phyloP scores from a whole-genome alignment of 1,139 yeast genomes.

The Spencermartinsiella ligniputridi region DNA sequence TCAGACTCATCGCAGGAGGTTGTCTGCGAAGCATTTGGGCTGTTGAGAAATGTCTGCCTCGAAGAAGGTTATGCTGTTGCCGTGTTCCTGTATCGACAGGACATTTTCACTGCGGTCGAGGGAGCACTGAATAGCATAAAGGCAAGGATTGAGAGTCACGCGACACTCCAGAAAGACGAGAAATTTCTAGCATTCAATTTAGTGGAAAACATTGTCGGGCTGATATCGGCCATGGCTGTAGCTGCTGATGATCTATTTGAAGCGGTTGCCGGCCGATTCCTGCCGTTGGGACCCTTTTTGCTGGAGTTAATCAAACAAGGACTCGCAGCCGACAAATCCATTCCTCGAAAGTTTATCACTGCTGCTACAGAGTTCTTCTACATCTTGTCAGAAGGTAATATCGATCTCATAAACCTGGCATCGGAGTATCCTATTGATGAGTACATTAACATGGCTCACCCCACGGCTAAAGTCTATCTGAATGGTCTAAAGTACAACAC shows the following conservation, averaged over 20 bases:
- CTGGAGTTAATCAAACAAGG: slow-evolving; percentile 12
- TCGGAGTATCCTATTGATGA: slow-evolving; percentile 11
- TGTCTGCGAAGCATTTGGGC: slow-evolving; percentile 73
- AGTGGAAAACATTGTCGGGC: slow-evolving; percentile 68
- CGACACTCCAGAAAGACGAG: slow-evolving; percentile 31
- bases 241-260: slow-evolving; percentile 59
- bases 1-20: slow-evolving; percentile 69
- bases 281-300: slow-evolving; percentile 23
- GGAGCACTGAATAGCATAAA: slow-evolving; percentile 46
- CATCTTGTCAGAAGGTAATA: slow-evolving; percentile 26
- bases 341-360: slow-evolving; percentile 11
- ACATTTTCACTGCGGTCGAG: slow-evolving; percentile 62
- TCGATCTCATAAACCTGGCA: slow-evolving; percentile 17
- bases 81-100: slow-evolving; percentile 68
- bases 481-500: slow-evolving; percentile 27
- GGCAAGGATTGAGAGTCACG: slow-evolving; percentile 18
- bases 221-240: slow-evolving; percentile 57
- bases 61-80: slow-evolving; percentile 91
- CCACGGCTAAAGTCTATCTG: slow-evolving; percentile 22
- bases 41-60: slow-evolving; percentile 70
- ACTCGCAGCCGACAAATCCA: background rate
- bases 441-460: slow-evolving; percentile 11
- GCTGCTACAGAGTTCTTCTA: slow-evolving; percentile 23
- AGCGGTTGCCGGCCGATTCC: slow-evolving; percentile 42
- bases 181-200: slow-evolving; percentile 55